phyloP scores from a whole-genome alignment of 169 alveolate genomes.

The Eimeria maxima region DNA sequence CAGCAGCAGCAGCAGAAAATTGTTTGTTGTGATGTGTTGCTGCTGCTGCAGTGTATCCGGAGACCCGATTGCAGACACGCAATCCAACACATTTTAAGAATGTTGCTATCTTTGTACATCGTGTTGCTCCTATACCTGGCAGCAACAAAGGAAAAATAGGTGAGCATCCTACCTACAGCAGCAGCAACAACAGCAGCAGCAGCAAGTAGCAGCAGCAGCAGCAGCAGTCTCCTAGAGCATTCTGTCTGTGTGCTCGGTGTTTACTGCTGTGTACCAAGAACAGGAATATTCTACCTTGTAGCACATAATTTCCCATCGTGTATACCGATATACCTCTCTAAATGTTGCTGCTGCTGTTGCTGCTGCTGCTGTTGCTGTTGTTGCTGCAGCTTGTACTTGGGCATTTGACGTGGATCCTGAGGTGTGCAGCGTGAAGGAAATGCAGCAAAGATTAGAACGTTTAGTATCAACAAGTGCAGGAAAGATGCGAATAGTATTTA shows the following conservation, averaged over 20 bases:
- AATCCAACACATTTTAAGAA: conserved; percentile 77
- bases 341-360: background rate
- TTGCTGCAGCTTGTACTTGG: conserved; percentile 69
- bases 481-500: conserved; percentile 76
- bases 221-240: background rate
- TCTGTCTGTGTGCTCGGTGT: background rate
- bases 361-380: background rate
- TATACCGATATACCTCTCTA: too few species aligned
- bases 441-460: conserved; percentile 35
- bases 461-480: conserved; percentile 1
- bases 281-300: background rate
- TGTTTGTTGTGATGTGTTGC: background rate
- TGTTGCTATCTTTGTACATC: conserved; percentile 78
- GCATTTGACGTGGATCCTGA: conserved; percentile 77
- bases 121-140: conserved; percentile 84
- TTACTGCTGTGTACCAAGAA: background rate
- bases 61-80: conserved; percentile 22
- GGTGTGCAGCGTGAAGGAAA: conserved; percentile 75
- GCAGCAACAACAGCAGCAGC: background rate
- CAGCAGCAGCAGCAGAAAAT: background rate
- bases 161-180: conserved; percentile 24
- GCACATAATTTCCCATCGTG: background rate
- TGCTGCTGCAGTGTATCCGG: conserved; percentile 53
- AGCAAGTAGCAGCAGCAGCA: background rate
- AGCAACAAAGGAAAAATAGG: conserved; percentile 81